Evolutionary conservation across 2,329 filamentous ascomycete genomes (phyloP), one percentile per base, ranked within the genome.

Genomic region (Aspergillaceae sp.): DNA sequence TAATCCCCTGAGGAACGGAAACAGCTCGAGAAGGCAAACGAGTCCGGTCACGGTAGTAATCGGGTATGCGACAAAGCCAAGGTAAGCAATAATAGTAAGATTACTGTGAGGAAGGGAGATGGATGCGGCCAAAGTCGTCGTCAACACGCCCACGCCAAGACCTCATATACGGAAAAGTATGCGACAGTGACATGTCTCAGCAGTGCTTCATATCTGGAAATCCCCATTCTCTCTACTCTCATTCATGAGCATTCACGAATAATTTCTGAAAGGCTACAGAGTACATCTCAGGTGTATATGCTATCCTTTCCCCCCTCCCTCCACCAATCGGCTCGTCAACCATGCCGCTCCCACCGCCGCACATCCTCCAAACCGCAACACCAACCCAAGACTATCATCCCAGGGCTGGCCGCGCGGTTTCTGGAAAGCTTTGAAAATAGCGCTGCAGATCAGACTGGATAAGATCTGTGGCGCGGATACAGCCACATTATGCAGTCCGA

Each of bases 401-500:
- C 88, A 90, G 0, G 87, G 84, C 4, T 77, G 79, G 4, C 89
- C 90, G 51, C 91, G 78, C 0, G 87, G 88, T 66, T 94, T 95
- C 70, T 97, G 90, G 58, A 91, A 78, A 36, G 84, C 71, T 60
- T 81, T 83, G 72, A 97, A 97, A 51, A 97, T 86, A 49, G 85
- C 73, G 60, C 85, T 89, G 49, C 87, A 91, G 27, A 86, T 81
- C 29, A 96, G 70, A 4, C 89, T 96, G 7, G 91, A 89, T 45
- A 96, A 77, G 50, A 96, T 90, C 63, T 97, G 91, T 1, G 91
- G 91, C 4, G 88, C 83, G 1, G 90, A 88, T 55, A 97, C 86
- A 10, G 90, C 84, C 70, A 97, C 91, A 65, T 97, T 97, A 73
- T 97, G 91, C 45, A 97, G 89, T 6, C 91, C 91, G 2, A 97